Base-by-base conservation (phyloP, 768 basidiomycete genomes). In the Boletus vinaceobasis region DNA sequence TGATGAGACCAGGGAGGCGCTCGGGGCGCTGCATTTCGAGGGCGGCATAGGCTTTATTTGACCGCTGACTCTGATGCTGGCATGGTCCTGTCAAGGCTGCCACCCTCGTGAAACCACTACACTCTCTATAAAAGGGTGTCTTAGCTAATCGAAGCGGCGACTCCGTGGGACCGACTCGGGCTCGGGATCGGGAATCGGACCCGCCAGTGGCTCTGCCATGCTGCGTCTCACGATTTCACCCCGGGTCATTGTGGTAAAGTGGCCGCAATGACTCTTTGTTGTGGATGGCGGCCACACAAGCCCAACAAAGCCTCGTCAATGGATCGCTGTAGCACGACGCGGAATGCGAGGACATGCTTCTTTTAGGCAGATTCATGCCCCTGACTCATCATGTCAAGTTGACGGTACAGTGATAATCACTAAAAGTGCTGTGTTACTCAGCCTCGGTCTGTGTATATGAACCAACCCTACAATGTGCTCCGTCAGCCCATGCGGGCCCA, bases 41-140 rank as follows among this genome's bases (percentile, higher is more conserved):
- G 23, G 37, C 69, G 54, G 54, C 60, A 60, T 52, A 43, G 56
- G 63, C 71, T 61, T 55, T 63, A 60, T 71, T 71, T 71, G 69
- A 71, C 43, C 36, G 43, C 17, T 62, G 57, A 49, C 63, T 48
- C 43, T 36, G 50, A 46, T 55, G 29, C 48, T 58, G 56, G 36
- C 57, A 36, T 48, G 29, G 26, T 33, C 17, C 26, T 52, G 45
- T 59, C 43, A 35, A 17, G 8, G 7, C 37, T 38, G 17, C 37
- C 37, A n/a, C n/a, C 11, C 50, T 47, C 37, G 55, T 31, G 54
- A 48, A 39, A 48, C 50, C 2, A 55, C 64, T 31, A 48, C 47
- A 40, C 48, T 49, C 45, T 31, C 65, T 57, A 52, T 54, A 66
- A 51, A 57, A 39, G 57, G 63, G 7, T 1, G 0, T 31, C 48